These are phyloP conservation scores for Paratinospora sagittata DNA, from an alignment of 164 flowering plant species.

Conservation along the genomic window DNA sequence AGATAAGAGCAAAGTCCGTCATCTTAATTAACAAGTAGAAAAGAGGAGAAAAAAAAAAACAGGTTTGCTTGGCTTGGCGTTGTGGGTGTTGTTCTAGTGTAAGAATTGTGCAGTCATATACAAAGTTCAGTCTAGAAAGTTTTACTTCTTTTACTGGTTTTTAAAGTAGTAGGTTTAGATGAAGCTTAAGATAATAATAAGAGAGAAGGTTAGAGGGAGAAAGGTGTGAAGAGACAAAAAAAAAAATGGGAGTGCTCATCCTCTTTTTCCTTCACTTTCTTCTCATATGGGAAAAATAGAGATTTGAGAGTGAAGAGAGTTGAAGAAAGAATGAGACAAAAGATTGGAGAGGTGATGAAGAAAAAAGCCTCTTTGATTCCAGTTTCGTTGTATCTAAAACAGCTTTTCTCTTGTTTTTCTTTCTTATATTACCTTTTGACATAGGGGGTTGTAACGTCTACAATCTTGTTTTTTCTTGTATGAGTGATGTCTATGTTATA, in stretches of 20 bases:
- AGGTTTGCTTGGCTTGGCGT: constrained; percentile 14
- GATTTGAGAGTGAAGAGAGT: not conserved
- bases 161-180: not conserved
- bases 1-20: no score
- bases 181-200: not conserved
- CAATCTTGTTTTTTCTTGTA: constrained; percentile 7
- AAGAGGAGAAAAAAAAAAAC: not conserved
- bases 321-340: not conserved
- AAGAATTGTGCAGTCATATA: constrained; percentile 50
- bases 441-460: constrained; percentile 2
- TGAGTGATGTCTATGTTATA: not conserved
- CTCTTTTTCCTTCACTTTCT: constrained; percentile 73
- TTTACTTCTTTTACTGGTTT: constrained; percentile 12
- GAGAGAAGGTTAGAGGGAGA: constrained; percentile 30
- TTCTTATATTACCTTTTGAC: not conserved
- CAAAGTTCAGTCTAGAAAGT: constrained; percentile 29
- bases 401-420: not conserved
- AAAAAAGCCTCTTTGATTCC: not conserved
- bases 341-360: not conserved
- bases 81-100: constrained; percentile 15
- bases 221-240: constrained; percentile 94
- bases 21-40: no score
- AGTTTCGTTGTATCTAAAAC: constrained; percentile 14
- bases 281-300: constrained; percentile 9
- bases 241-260: constrained; percentile 68